Evolutionary conservation across 176 grass and related monocot genomes (phyloP).

Genomic region (Oryza punctata): DNA sequence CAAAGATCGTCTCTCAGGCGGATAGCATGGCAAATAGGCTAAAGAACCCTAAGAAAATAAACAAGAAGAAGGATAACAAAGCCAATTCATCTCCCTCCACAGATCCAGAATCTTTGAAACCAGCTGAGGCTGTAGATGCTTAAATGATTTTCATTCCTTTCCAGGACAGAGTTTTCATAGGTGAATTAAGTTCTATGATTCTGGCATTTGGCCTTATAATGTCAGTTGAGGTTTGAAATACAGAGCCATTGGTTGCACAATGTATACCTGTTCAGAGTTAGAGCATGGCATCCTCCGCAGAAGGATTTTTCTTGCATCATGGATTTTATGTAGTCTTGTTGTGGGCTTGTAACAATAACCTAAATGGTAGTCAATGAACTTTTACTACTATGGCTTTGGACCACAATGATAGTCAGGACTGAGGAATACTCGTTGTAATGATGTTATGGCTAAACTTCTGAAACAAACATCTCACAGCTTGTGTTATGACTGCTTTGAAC

Average conservation of each 20-base stretch:
- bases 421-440: neutral
- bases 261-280: constrained; percentile 14
- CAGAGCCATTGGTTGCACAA: neutral
- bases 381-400: neutral
- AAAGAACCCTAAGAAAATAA: constrained; percentile 45
- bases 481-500: neutral
- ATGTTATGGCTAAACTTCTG: constrained; percentile 7
- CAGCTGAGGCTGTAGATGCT: constrained; percentile 14
- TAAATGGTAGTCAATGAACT: neutral
- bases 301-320: neutral
- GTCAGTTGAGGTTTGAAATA: constrained; percentile 10
- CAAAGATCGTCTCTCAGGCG: constrained; percentile 74
- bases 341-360: neutral
- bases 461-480: neutral
- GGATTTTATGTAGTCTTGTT: neutral
- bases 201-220: neutral
- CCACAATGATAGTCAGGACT: neutral
- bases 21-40: constrained; percentile 66
- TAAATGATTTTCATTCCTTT: constrained; percentile 31
- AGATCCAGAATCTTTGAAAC: constrained; percentile 1
- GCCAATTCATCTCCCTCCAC: neutral
- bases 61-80: constrained; percentile 39
- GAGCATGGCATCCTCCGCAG: neutral
- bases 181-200: neutral
- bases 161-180: neutral